phyloP scores from a whole-genome alignment of 2,329 filamentous ascomycete species.

The Claviceps sp. region DNA sequence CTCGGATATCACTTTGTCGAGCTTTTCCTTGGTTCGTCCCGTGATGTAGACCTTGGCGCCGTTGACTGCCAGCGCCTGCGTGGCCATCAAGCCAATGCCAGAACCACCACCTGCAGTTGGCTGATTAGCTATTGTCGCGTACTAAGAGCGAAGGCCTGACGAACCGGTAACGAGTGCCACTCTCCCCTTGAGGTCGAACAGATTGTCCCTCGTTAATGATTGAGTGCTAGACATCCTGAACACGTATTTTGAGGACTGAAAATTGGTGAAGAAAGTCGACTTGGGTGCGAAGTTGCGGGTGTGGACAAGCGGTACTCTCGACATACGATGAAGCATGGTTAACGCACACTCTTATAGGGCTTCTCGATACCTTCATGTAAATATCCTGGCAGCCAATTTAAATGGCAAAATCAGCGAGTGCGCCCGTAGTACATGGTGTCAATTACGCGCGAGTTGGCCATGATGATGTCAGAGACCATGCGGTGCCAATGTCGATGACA shows the following conservation, averaged over 20 bases:
- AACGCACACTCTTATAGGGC: too few relatives aligned
- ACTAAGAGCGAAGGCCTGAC: neutral
- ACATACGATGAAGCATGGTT: neutral
- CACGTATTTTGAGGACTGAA: neutral
- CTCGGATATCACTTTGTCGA: slow-evolving; percentile 44
- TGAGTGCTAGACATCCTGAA: slow-evolving; percentile 6
- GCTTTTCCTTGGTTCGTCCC: slow-evolving; percentile 48
- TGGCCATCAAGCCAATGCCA: slow-evolving; percentile 57
- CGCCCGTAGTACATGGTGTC: too few relatives aligned
- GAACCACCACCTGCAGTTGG: slow-evolving; percentile 33
- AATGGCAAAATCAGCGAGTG: too few relatives aligned
- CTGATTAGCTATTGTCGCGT: neutral
- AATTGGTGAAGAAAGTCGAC: neutral
- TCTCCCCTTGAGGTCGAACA: slow-evolving; percentile 29
- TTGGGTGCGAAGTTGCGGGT: neutral
- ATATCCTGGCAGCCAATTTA: too few relatives aligned
- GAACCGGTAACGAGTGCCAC: slow-evolving; percentile 33
- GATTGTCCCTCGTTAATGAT: slow-evolving; percentile 21
- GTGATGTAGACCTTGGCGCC: slow-evolving; percentile 60
- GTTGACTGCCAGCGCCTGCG: slow-evolving; percentile 52
- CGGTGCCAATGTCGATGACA: too few relatives aligned
- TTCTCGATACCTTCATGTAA: too few relatives aligned
- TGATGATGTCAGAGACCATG: too few relatives aligned
- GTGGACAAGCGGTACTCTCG: neutral
- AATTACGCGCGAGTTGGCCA: too few relatives aligned